Conservation (phyloP, 768 basidiomycete species). For the Dendrothele bispora region DNA sequence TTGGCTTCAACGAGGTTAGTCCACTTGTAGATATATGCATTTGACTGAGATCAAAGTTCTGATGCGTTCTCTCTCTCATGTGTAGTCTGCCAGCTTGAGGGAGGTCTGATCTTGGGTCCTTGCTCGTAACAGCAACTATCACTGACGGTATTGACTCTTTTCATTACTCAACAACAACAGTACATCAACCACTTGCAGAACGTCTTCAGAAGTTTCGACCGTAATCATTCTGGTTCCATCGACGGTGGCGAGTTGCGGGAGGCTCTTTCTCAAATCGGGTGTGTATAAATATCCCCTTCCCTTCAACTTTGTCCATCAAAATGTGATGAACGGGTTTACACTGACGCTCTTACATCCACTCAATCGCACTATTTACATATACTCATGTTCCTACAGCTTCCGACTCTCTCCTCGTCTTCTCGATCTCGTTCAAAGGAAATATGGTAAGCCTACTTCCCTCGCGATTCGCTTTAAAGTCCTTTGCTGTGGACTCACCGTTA, state of each 20-base stretch:
- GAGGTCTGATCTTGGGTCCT: constrained; percentile 70
- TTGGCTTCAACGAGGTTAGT: constrained; percentile 73
- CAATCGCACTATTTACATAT: too few relatives aligned
- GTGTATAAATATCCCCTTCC: constrained; percentile 8
- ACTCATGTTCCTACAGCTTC: constrained; percentile 38
- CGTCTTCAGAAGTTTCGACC: constrained; percentile 80
- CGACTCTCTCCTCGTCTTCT: constrained; percentile 68
- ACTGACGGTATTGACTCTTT: too few relatives aligned
- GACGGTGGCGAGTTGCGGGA: constrained; percentile 66
- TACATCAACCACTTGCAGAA: constrained; percentile 71
- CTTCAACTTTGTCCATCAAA: background rate
- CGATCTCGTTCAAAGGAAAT: constrained; percentile 71
- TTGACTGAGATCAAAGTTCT: too few relatives aligned
- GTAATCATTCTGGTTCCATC: constrained; percentile 80
- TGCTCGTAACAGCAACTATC: too few relatives aligned
- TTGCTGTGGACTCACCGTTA: constrained; percentile 15
- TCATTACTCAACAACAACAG: background rate
- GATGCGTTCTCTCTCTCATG: constrained; percentile 15
- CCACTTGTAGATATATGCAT: constrained; percentile 1
- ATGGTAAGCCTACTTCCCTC: constrained; percentile 46
- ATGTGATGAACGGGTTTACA: too few relatives aligned
- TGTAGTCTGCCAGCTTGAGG: constrained; percentile 71
- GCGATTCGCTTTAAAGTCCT: background rate
- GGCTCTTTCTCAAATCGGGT: constrained; percentile 76
- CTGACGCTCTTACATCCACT: too few relatives aligned